A percentile compares a stretch with the other conserved stretches of the same genome.
Conservation (phyloP, 2,329 filamentous ascomycete genomes). For the Phialophora tarda region DNA sequence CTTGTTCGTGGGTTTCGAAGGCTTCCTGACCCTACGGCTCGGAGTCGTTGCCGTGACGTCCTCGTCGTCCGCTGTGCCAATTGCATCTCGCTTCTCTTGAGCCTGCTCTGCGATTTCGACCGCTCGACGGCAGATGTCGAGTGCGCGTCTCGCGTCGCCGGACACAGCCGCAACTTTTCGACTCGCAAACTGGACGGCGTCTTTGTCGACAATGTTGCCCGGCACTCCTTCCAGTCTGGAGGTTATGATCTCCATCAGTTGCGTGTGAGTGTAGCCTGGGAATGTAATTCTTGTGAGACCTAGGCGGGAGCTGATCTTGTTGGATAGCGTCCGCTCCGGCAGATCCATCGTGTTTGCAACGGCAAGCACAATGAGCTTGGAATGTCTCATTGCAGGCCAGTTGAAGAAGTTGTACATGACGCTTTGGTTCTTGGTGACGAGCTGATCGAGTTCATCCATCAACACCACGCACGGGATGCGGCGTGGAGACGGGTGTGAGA, state of each 20-base stretch:
- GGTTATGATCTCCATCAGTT: conserved; percentile 95
- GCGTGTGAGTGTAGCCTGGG: conserved; percentile 94
- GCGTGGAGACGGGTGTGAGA: conserved; percentile 84
- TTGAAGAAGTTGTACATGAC: conserved; percentile 99
- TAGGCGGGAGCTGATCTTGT: conserved; percentile 94
- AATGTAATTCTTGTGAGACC: conserved; percentile 95
- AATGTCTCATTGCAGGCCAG: conserved; percentile 91
- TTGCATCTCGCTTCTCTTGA: conserved; percentile 43
- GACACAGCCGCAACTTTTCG: conserved; percentile 96
- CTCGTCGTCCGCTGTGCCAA: conserved; percentile 43
- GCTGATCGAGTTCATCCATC: conserved; percentile 97
- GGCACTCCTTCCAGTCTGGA: conserved; percentile 89
- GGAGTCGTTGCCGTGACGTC: conserved; percentile 47
- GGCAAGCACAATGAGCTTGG: conserved; percentile 90
- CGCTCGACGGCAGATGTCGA: conserved; percentile 93
- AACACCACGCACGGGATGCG: conserved; percentile 93
- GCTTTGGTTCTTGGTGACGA: conserved; percentile 97
- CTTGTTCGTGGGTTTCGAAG: conserved; percentile 5
- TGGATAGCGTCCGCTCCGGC: conserved; percentile 91
- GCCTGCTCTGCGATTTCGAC: conserved; percentile 93
- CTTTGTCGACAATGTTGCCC: conserved; percentile 85
- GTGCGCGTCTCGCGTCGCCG: conserved; percentile 86
- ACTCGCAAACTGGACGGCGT: conserved; percentile 94
- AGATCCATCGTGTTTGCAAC: conserved; percentile 99
- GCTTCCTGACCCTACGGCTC: conserved; percentile 44